These are phyloP conservation scores for Pyrenophora graminea DNA, from an alignment of 2,329 filamentous ascomycete species.

Conservation along the genomic window DNA sequence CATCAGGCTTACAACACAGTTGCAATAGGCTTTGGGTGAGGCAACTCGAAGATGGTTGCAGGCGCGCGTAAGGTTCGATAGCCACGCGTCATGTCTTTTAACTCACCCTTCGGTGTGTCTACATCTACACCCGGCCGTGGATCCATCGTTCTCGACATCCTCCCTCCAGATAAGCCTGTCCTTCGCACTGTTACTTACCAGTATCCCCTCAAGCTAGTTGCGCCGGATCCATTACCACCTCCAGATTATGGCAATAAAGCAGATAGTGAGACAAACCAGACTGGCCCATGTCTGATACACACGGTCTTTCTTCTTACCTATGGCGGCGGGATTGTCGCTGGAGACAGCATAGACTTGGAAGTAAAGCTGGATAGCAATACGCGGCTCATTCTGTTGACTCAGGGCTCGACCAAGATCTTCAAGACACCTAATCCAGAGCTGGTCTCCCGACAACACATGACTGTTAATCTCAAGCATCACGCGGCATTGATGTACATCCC, in stretches of 20 bases:
- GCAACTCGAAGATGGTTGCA: constrained; percentile 16
- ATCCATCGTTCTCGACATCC: constrained; percentile 70
- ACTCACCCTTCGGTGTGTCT: constrained; percentile 77
- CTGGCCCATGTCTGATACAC: constrained; percentile 59
- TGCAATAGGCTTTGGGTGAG: background rate
- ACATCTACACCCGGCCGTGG: constrained; percentile 78
- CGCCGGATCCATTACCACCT: constrained; percentile 69
- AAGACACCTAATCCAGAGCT: constrained; percentile 65
- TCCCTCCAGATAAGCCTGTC: constrained; percentile 72
- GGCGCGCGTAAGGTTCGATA: constrained; percentile 9
- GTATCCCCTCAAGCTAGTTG: constrained; percentile 92
- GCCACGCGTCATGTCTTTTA: constrained; percentile 33
- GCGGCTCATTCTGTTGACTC: constrained; percentile 64
- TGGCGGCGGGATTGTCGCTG: constrained; percentile 87
- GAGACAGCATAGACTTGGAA: constrained; percentile 76
- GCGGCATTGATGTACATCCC: constrained; percentile 70
- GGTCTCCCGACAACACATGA: constrained; percentile 55
- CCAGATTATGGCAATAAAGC: constrained; percentile 46
- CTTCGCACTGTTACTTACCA: constrained; percentile 81
- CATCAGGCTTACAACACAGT: no score
- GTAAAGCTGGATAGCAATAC: constrained; percentile 68
- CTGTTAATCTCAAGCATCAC: constrained; percentile 53
- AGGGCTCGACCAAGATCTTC: constrained; percentile 94
- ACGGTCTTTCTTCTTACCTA: constrained; percentile 91
- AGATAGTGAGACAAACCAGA: background rate